Evolutionary conservation across 2,329 filamentous ascomycete species (phyloP).

Genomic region (Apiospora rasikravindrae): DNA sequence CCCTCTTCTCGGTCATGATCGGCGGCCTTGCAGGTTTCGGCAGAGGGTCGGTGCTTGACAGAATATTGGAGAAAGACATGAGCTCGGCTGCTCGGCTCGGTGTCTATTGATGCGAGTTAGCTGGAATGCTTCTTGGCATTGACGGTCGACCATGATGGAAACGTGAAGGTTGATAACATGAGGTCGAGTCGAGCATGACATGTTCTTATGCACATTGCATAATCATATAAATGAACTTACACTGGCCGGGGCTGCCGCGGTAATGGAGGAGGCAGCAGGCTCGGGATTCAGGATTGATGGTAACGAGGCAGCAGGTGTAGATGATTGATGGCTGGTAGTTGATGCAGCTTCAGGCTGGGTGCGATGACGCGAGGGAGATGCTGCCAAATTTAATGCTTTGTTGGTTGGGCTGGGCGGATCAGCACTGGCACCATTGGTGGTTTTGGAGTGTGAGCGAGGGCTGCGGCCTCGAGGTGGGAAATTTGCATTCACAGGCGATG

Average conservation of each 20-base stretch:
- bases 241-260: constrained; percentile 32
- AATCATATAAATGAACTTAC: constrained; percentile 32
- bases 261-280: constrained; percentile 29
- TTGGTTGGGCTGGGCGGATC: constrained; percentile 35
- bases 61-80: constrained; percentile 96
- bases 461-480: constrained; percentile 36
- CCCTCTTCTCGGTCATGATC: constrained; percentile 45
- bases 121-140: not conserved
- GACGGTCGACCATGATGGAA: constrained; percentile 22
- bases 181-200: not conserved
- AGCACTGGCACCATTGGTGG: constrained; percentile 32
- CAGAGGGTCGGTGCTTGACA: constrained; percentile 77
- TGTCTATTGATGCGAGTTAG: constrained; percentile 52
- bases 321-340: constrained; percentile 29
- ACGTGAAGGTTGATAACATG: constrained; percentile 2
- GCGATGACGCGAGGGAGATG: constrained; percentile 36
- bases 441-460: constrained; percentile 41
- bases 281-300: constrained; percentile 42
- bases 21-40: constrained; percentile 50
- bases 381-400: constrained; percentile 37
- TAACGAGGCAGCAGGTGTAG: constrained; percentile 38
- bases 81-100: constrained; percentile 79
- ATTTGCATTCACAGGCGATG: constrained; percentile 37
- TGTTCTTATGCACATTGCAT: constrained; percentile 12
- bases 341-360: constrained; percentile 27